Conservation (phyloP, 2,329 filamentous ascomycete genomes). For the Pseudonectria buxi region DNA sequence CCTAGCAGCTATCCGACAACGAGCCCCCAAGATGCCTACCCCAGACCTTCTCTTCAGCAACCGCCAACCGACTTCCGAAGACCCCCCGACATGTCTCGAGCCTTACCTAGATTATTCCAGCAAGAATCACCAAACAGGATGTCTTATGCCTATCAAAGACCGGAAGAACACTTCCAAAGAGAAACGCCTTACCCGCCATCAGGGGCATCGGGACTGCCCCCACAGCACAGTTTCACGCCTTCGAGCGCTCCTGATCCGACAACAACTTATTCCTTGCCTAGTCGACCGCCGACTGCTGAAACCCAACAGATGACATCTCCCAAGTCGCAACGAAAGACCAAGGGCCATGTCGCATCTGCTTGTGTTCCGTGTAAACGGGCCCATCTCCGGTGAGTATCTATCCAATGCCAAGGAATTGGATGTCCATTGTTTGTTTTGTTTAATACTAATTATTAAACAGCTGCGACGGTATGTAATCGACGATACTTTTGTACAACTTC, state of each 20-base stretch:
- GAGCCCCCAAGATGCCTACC: slow-evolving; percentile 44
- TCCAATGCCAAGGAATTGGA: too few species aligned
- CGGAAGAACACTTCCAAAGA: slow-evolving; percentile 19
- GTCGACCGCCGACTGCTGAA: slow-evolving; percentile 35
- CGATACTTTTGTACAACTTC: not conserved
- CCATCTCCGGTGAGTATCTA: slow-evolving; percentile 56
- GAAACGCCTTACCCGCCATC: slow-evolving; percentile 19
- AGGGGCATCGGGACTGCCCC: slow-evolving; percentile 9
- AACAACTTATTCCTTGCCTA: slow-evolving; percentile 16
- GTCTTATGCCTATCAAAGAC: slow-evolving; percentile 20
- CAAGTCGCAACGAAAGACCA: slow-evolving; percentile 60
- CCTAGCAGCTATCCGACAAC: slow-evolving; percentile 37
- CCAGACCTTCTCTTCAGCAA: slow-evolving; percentile 28
- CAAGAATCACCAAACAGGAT: slow-evolving; percentile 18
- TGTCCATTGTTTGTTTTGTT: not conserved
- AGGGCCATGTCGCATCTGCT: slow-evolving; percentile 76
- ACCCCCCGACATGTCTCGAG: slow-evolving; percentile 17
- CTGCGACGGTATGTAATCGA: slow-evolving; percentile 55
- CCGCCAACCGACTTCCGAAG: slow-evolving; percentile 17
- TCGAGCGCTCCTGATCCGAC: slow-evolving; percentile 11
- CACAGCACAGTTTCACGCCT: slow-evolving; percentile 17
- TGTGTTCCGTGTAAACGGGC: slow-evolving; percentile 82
- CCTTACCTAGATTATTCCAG: slow-evolving; percentile 22
- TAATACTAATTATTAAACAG: slow-evolving; percentile 28
- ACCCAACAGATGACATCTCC: slow-evolving; percentile 45